phyloP scores from a whole-genome alignment of 805 yeast species.

The Lipomyces lipofer region DNA sequence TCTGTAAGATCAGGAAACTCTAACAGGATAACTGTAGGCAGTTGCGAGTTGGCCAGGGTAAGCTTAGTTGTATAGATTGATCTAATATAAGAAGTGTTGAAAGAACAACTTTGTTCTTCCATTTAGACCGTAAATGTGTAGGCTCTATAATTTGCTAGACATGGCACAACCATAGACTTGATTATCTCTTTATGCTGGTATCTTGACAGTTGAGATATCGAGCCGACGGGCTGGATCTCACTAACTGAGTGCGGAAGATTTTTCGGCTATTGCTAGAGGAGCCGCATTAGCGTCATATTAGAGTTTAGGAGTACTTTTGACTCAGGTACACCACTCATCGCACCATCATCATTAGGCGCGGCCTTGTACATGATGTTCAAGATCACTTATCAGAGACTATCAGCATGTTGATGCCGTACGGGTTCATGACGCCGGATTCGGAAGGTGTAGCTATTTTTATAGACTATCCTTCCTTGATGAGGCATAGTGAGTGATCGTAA shows the following conservation, averaged over 20 bases:
- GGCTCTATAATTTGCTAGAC: not conserved
- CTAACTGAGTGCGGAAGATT: no score
- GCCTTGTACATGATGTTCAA: constrained; percentile 2
- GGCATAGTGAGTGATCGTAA: not conserved
- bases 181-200: not conserved
- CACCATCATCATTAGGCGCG: constrained; percentile 1
- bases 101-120: not conserved
- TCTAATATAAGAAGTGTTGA: not conserved
- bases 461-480: not conserved
- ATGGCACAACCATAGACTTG: not conserved
- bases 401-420: not conserved
- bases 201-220: not conserved
- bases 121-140: constrained; percentile 1
- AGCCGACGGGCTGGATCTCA: no score
- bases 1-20: not conserved
- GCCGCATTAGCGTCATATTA: not conserved
- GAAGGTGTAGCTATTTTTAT: not conserved
- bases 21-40: not conserved
- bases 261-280: no score
- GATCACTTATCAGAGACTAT: not conserved
- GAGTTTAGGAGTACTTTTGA: not conserved
- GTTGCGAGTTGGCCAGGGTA: constrained; percentile 1
- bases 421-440: not conserved
- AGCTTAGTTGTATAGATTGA: not conserved
- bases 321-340: not conserved